Conservation (phyloP, 805 yeast species). For the Babjeviella inositovora region DNA sequence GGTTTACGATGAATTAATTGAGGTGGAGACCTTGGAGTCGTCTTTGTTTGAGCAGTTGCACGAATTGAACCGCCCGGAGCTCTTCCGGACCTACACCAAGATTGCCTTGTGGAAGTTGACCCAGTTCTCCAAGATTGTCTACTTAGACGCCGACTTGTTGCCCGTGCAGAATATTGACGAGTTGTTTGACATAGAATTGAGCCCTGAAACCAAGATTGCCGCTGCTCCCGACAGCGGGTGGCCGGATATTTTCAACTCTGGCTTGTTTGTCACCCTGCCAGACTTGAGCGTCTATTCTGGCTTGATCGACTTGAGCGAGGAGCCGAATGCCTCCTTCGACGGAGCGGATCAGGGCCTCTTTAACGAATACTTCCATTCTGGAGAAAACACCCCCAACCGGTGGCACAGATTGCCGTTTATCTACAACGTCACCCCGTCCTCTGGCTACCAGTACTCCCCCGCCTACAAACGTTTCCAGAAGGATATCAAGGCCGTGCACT, state of each 20-base stretch:
- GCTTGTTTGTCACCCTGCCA: constrained; percentile 52
- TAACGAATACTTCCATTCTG: constrained; percentile 47
- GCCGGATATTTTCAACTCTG: constrained; percentile 83
- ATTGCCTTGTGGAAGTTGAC: constrained; percentile 34
- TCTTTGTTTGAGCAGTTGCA: constrained; percentile 7
- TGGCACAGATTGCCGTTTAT: constrained; percentile 71
- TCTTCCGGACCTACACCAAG: constrained; percentile 33
- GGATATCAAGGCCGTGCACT: constrained; percentile 18
- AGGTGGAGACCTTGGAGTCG: constrained; percentile 8
- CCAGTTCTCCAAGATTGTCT: constrained; percentile 21
- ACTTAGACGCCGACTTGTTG: constrained; percentile 37
- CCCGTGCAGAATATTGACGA: constrained; percentile 16
- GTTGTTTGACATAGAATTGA: constrained; percentile 7
- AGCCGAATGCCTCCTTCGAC: constrained; percentile 38
- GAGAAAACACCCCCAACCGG: constrained; percentile 7
- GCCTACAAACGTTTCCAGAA: constrained; percentile 38
- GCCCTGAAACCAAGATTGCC: constrained; percentile 7
- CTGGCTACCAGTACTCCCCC: constrained; percentile 56
- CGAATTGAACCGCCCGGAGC: constrained; percentile 29
- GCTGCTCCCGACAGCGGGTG: constrained; percentile 81
- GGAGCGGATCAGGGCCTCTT: constrained; percentile 90
- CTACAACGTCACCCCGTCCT: constrained; percentile 65
- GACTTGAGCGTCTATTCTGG: constrained; percentile 18
- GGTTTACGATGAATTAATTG: constrained; percentile 9
- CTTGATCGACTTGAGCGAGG: constrained; percentile 13